Evolutionary conservation across 2,329 filamentous ascomycete genomes (phyloP), one percentile per base, ranked within the genome.

Genomic region (Niveomyces coronatus): DNA sequence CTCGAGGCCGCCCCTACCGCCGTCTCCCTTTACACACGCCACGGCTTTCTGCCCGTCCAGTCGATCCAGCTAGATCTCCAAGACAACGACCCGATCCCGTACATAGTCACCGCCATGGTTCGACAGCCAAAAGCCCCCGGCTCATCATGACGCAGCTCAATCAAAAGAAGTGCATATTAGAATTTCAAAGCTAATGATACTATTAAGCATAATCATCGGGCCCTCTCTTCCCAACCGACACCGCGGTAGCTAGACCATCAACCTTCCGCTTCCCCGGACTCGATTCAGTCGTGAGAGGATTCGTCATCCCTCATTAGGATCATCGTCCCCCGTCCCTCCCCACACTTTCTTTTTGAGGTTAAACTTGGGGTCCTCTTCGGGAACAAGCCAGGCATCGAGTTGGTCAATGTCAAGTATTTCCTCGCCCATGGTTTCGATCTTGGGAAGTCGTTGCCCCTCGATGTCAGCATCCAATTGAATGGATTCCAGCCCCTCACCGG

Each of bases 331-430:
- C n/a, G n/a, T n/a, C n/a, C n/a, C n/a, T n/a, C n/a, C n/a, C n/a
- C n/a, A n/a, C n/a, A n/a, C n/a, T n/a, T n/a, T n/a, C n/a, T n/a
- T n/a, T n/a, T n/a, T n/a, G n/a, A n/a, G n/a, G n/a, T n/a, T n/a
- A n/a, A n/a, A n/a, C n/a, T n/a, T n/a, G n/a, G n/a, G n/a, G 29
- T 32, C 29, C 29, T 32, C 22, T 6, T 33, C 30, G 5, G 20
- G n/a, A 9, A n/a, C 17, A 9, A 33, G 22, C 36, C 29, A 38
- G 5, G 23, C 27, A 17, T 35, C 9, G 19, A 42, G 27, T 9
- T 31, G 34, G 53, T 35, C 20, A 46, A 30, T 32, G 9, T 32
- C n/a, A n/a, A n/a, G n/a, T n/a, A n/a, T n/a, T n/a, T n/a, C 28
- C n/a, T 17, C 9, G 11, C 17, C 27, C 11, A 35, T 24, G 18